phyloP scores from a whole-genome alignment of 352 stramenopile genomes.

The Phytopythium boreale region DNA sequence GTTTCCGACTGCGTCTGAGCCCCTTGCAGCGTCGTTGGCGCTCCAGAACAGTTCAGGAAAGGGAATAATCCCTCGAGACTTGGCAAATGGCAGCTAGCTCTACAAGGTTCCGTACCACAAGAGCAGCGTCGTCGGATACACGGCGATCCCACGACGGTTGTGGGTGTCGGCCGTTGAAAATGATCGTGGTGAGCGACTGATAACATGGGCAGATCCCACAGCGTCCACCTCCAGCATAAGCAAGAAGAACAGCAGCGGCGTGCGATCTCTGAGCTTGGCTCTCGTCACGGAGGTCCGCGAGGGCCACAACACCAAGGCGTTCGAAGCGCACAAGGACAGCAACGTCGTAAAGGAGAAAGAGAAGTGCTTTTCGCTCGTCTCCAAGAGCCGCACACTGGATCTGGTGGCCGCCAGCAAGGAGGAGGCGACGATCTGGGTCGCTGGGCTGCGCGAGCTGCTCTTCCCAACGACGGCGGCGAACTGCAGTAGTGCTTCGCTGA shows the following conservation, averaged over 20 bases:
- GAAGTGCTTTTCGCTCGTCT: conserved; percentile 77
- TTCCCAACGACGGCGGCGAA: conserved; percentile 14
- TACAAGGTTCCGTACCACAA: conserved; percentile 81
- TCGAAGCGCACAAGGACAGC: conserved; percentile 44
- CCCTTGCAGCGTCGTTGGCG: not conserved
- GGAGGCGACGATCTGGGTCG: conserved; percentile 62
- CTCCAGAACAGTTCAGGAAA: not conserved
- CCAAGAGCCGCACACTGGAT: conserved; percentile 58
- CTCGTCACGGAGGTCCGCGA: conserved; percentile 58
- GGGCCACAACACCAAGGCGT: conserved; percentile 57
- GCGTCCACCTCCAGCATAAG: conserved; percentile 22
- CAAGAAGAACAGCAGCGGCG: conserved; percentile 23
- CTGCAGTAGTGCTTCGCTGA: conserved; percentile 8
- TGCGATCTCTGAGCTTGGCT: conserved; percentile 32
- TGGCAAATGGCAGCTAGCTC: conserved; percentile 60
- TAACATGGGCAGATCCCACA: conserved; percentile 73
- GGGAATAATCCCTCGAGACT: conserved; percentile 31
- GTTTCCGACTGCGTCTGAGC: conserved; percentile 10
- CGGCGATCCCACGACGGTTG: conserved; percentile 36
- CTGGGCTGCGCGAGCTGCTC: conserved; percentile 37
- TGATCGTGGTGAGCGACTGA: conserved; percentile 28
- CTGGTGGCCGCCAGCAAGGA: conserved; percentile 79
- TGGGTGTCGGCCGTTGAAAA: conserved; percentile 52
- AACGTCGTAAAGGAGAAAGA: conserved; percentile 34
- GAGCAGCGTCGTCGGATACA: conserved; percentile 33